Evolutionary conservation across 805 yeast species (phyloP).

Genomic region (Wickerhamiella australiensis): DNA sequence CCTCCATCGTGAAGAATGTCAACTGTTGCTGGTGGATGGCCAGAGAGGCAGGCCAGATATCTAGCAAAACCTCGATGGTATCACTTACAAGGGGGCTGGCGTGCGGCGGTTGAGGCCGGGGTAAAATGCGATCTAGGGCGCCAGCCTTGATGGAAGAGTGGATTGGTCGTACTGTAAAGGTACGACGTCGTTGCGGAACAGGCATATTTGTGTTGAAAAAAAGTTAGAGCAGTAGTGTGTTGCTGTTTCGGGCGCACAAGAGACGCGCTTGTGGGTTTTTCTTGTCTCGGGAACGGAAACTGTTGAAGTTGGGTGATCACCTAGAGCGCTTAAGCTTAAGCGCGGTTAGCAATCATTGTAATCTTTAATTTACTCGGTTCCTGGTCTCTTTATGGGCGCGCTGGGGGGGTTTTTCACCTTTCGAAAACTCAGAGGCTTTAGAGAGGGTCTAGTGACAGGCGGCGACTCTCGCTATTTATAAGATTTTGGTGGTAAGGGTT

Average conservation of each 20-base stretch:
- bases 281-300: background rate
- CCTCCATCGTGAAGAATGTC: constrained; percentile 29
- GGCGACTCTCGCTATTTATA: constrained; percentile 3
- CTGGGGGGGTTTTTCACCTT: background rate
- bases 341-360: background rate
- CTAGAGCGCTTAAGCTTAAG: background rate
- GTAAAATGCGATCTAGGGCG: background rate
- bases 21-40: constrained; percentile 19
- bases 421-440: background rate
- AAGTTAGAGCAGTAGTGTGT: background rate
- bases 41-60: constrained; percentile 27
- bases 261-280: background rate
- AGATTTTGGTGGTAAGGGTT: constrained; percentile 7
- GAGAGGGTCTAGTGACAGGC: background rate
- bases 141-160: constrained; percentile 4
- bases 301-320: background rate
- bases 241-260: background rate
- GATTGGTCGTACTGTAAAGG: background rate
- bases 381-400: background rate
- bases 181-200: constrained; percentile 2
- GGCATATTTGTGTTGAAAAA: background rate
- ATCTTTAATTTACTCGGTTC: background rate
- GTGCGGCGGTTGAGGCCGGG: constrained; percentile 7
- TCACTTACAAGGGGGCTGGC: constrained; percentile 21
- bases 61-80: constrained; percentile 23